These are phyloP conservation scores for Colletotrichum magnum DNA, from an alignment of 2,329 filamentous ascomycete species.

Conservation along the genomic window DNA sequence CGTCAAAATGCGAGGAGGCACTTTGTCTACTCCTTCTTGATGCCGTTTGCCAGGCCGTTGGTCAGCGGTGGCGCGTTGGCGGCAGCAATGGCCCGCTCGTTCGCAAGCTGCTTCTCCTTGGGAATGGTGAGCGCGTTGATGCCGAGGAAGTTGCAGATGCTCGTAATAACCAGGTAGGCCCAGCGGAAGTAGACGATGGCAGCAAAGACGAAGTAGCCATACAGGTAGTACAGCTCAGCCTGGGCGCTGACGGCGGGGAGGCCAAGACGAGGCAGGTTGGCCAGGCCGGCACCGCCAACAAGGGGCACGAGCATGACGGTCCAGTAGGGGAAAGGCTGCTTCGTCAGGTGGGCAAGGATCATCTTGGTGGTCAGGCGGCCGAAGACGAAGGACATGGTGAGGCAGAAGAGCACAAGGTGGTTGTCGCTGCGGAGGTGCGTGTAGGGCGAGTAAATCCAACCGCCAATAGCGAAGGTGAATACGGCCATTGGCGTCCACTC, in stretches of 20 bases:
- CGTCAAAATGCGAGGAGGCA: neutral
- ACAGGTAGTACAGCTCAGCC: slow-evolving; percentile 85
- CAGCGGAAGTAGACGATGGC: slow-evolving; percentile 91
- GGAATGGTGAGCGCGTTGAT: slow-evolving; percentile 96
- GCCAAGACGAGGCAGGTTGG: slow-evolving; percentile 85
- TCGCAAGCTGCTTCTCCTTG: slow-evolving; percentile 70
- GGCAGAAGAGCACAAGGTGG: slow-evolving; percentile 90
- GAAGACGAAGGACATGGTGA: slow-evolving; percentile 97
- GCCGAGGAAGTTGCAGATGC: slow-evolving; percentile 91
- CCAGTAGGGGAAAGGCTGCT: slow-evolving; percentile 97
- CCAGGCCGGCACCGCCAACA: slow-evolving; percentile 85
- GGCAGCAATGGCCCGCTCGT: slow-evolving; percentile 59
- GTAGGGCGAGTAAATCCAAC: slow-evolving; percentile 93
- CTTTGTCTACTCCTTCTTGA: slow-evolving; percentile 46
- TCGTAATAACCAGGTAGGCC: slow-evolving; percentile 91
- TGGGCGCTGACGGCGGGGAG: slow-evolving; percentile 75
- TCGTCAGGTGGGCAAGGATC: slow-evolving; percentile 94
- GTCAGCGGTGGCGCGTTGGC: slow-evolving; percentile 45
- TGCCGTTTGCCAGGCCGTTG: slow-evolving; percentile 47
- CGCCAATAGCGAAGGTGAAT: slow-evolving; percentile 80
- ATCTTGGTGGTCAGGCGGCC: slow-evolving; percentile 99
- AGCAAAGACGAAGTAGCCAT: slow-evolving; percentile 87
- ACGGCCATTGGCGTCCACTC: slow-evolving; percentile 95
- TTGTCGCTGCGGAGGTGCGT: slow-evolving; percentile 86
- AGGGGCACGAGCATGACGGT: slow-evolving; percentile 91